phyloP scores from a whole-genome alignment of 345 rosid genomes.

The Tarenaya hassleriana region DNA sequence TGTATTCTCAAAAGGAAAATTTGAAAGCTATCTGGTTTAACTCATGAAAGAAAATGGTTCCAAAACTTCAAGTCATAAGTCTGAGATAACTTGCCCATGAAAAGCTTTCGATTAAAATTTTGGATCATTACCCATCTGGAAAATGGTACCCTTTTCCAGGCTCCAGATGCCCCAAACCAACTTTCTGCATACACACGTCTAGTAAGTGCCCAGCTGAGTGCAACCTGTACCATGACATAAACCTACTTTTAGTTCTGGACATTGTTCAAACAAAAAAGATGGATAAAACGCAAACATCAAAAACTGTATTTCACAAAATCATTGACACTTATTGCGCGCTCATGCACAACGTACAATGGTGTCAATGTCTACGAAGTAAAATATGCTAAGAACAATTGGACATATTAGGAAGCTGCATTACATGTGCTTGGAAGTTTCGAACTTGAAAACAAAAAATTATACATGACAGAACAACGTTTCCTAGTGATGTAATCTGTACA shows the following conservation, averaged over 20 bases:
- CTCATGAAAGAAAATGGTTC: no score
- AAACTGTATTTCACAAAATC: neutral
- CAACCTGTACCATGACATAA: constrained; percentile 37
- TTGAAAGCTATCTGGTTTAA: no score
- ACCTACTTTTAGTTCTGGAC: neutral
- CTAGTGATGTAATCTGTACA: neutral
- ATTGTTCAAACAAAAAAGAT: neutral
- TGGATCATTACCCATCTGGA: constrained; percentile 60
- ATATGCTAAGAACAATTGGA: no score
- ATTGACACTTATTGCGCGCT: neutral
- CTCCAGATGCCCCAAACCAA: constrained; percentile 64
- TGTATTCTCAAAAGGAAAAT: no score
- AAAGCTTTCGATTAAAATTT: neutral
- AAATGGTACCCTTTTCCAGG: constrained; percentile 86
- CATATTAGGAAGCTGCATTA: neutral
- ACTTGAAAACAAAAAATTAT: neutral
- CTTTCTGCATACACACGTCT: constrained; percentile 49
- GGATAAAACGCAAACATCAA: neutral
- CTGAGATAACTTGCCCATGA: no score
- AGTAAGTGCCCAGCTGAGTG: constrained; percentile 90
- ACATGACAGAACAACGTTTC: neutral
- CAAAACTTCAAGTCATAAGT: no score
- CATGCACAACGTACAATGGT: no score
- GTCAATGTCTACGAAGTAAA: no score
- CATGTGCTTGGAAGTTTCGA: neutral